Base-by-base conservation (phyloP, 1,139 yeast species). In the Geotrichum siamense region DNA sequence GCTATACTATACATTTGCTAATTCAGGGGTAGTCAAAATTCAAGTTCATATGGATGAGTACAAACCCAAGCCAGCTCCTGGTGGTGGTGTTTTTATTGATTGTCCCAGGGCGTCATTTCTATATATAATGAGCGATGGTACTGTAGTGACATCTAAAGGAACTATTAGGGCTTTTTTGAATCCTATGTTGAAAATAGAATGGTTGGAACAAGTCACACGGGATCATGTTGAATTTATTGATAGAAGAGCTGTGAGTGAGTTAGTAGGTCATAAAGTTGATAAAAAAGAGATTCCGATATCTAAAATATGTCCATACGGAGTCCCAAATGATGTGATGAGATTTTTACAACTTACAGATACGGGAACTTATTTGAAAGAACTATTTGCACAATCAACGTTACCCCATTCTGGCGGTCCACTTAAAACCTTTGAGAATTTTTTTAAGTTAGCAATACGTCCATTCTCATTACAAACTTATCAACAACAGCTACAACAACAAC, bases 321-420 rank as follows among this genome's bases (percentile, higher is more conserved):
- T 82, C n/a, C 76, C 75, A 41, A 78, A 74, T 39, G 70, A 71
- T 28, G 79, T 84, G 2, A 72, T 82, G 76, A 66, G 89, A 43
- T 69, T 79, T 27, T 62, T 84, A 64, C 91, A 84, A 60, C 75
- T 83, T 2, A 74, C 86, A 38, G 93, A 83, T 61, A 80, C 81
- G 1, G 79, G 85, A 83, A 71, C 85, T 0, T 76, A 76, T 49
- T 69, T 84, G 54, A 72, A 75, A 47, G 77, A 82, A 25, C 63
- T 82, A 45, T 79, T 82, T 79, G 69, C 71, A 23, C 79, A 74
- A 54, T 71, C 81, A 20, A 59, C 70, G 41, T 54, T 61, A 8
- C 55, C 60, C 3, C 62, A 65, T 1, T 64, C 66, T n/a, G 64
- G 68, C 5, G 79, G 85, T 12, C 89, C 89, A 0, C 54, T 77